Base-by-base conservation (phyloP, 2,329 filamentous ascomycete species). In the Didymella glomerata region DNA sequence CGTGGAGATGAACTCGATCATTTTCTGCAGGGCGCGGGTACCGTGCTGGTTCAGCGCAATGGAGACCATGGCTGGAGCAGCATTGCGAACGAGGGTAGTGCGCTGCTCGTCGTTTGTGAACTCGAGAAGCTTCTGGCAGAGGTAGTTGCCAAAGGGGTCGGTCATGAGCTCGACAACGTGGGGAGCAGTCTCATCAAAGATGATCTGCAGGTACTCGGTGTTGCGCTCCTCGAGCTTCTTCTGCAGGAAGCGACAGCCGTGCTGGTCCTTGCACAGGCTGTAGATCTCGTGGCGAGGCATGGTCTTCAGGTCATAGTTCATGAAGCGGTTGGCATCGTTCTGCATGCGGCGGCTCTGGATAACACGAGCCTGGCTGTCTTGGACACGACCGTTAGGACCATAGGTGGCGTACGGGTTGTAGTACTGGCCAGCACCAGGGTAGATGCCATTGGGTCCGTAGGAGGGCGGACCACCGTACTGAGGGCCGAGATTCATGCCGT, bases 161-260 rank as follows among this genome's bases (percentile, higher is more conserved):
- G 93, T 97, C 95, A 99, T 99, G 66, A 99, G 84, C 82, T 99
- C 95, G 64, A 96, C 89, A 68, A 99, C 93, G 77, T 98, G 93
- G 73, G 90, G 86, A 75, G 94, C 92, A 52, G 93, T 97, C 82
- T 99, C 95, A 28, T 89, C 83, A 84, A 96, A 99, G 77, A 99
- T 98, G 83, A 93, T 88, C 77, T 96, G 90, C 50, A 97, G 86
- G 71, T 96, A 87, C 27, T 94, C 90, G 5, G 90, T 85, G 67
- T 90, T 88, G 68, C 90, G 90, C 73, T 96, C 94, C 80, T 99
- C 95, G 5, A 99, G 85, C 82, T 98, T 97, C 83, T 96, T 95
- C 81, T 99, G 95, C 56, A 99, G 82, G 77, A 95, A 99, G 59
- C 95, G 91, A 73, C 95, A 99, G 59, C 95, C 95, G 77, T 99